Base-by-base conservation (phyloP, 768 basidiomycete genomes). In the Boletus fagicola region DNA sequence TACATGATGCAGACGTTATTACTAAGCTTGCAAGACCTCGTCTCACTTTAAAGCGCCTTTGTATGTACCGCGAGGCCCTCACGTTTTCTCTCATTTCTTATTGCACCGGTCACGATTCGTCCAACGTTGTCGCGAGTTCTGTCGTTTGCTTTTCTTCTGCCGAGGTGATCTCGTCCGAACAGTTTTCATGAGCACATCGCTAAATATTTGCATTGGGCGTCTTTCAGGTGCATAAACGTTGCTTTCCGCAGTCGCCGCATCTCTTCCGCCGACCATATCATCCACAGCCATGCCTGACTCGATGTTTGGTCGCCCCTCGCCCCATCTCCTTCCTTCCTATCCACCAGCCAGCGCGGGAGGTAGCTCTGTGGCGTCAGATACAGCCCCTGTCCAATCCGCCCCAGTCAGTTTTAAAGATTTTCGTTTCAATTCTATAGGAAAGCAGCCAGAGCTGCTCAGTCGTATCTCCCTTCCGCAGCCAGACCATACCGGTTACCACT, bases 341-440 rank as follows among this genome's bases (percentile, higher is more conserved):
- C 48, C 56, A 5, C 26, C 33, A 15, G 22, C 31, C 28, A 48
- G 3, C 7, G 16, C 58, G 0, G 54, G 16, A 7, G 28, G 26
- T 22, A 38, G 22, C 26, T 20, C 26, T 11, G 36, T 53, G 11
- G 16, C 24, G 20, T 31, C 59, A 31, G 50, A 51, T n/a, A 5
- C 51, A 20, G 20, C 57, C 57, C 54, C 72, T 61, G 53, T 67
- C 13, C 55, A 53, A 13, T 22, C 35, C 4, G 43, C 38, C 0
- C 49, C 63, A 20, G 63, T 33, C 24, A 60, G 60, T 43, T 77
- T 83, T 54, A 60, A 75, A n/a, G 65, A 72, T 52, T 76, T 85
- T 65, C 74, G 72, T 28, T 87, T 86, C 65, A 68, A 61, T 12
- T 77, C 69, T 5, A 87, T 87, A 40, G 85, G 85, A 30, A 77